Base-by-base conservation (phyloP, 352 stramenopile genomes). In the Globisporangium yorkense region DNA sequence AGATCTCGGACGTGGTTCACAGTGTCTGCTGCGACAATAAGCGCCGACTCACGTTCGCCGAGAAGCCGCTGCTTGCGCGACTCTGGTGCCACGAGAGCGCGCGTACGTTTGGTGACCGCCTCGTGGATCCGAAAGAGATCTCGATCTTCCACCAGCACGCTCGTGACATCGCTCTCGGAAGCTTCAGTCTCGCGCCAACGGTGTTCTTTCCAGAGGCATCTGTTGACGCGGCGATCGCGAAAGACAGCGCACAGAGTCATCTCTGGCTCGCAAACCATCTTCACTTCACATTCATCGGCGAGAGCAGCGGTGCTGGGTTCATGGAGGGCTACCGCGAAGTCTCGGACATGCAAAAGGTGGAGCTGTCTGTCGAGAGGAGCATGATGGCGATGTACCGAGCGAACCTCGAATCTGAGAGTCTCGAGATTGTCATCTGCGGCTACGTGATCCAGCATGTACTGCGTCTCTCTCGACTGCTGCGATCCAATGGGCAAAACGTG, bases 21-120 rank as follows among this genome's bases (percentile, higher is more conserved):
- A 71, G 54, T 27, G 71, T 87, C 9, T 88, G 62, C 54, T 74
- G 62, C 43, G 66, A 79, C 12, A 61, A 67, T 18, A 71, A 61
- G 8, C 57, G 71, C n/a, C 54, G 63, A 2, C 33, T 80, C 6
- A 55, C 67, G 1, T 43, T 78, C 3, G 57, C 65, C 1, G 80
- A 89, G 16, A 90, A 89, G 51, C 57, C 73, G 0, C 39, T 61
- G 3, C 43, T 90, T 1, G 74, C 77, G 51, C 76, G 83, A 15
- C 63, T 89, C 9, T 92, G 83, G 83, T 88, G 80, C 55, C 83
- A 92, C 51, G 83, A 92, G 62, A 75, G 65, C 10, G 62, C 72
- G 3, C 74, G 83, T 1, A 59, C 81, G 1, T 72, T 88, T 18
- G 67, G 72, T 12, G 83, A 92, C 54, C 66, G 74, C 7, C 60